Base-by-base conservation (phyloP, 345 rosid genomes). In the Gossypium arboreum region DNA sequence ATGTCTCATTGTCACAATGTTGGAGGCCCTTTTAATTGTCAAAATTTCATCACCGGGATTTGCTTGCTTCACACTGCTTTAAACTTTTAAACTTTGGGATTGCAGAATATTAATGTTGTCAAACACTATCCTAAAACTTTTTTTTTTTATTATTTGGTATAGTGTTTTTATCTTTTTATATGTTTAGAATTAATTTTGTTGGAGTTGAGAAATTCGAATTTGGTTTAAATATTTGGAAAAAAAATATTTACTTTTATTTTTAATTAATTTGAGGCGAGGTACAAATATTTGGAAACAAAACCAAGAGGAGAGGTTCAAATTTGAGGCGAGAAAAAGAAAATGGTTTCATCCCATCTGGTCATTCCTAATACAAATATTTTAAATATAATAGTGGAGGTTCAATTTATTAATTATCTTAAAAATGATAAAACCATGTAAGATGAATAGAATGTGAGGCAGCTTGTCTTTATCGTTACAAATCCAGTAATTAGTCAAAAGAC, bases 401-500 rank as follows among this genome's bases (percentile, higher is more conserved):
- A 64, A 65, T 43, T 59, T 8, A 57, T 24, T 41, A 51, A 51
- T 51, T 16, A 64, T 43, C 25, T 41, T 10, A 18, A 69, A 5
- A 51, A 11, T 69, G 73, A 69, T 60, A 69, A 50, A 69, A 51
- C 27, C 60, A 69, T 69, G 57, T 8, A 12, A 68, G 39, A 50
- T 27, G 6, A 27, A 2, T 25, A 25, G 15, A 63, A n/a, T 4
- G 13, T 18, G 72, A 54, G 27, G 27, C 39, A 41, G 4, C 43
- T 66, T 48, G 58, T 27, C 29, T 47, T 59, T 64, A 2, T 43
- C 20, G 8, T 73, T 27, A 66, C 51, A 66, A 78, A 13, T 52
- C 27, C 34, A 20, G 45, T 12, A 9, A 20, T 58, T 17, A 59
- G 77, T 79, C 65, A 79, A 76, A 57, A 71, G 41, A 75, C 59